These are phyloP conservation scores for Skeletonema tropicum DNA, from an alignment of 108 stramenopile species.

Conservation along the genomic window DNA sequence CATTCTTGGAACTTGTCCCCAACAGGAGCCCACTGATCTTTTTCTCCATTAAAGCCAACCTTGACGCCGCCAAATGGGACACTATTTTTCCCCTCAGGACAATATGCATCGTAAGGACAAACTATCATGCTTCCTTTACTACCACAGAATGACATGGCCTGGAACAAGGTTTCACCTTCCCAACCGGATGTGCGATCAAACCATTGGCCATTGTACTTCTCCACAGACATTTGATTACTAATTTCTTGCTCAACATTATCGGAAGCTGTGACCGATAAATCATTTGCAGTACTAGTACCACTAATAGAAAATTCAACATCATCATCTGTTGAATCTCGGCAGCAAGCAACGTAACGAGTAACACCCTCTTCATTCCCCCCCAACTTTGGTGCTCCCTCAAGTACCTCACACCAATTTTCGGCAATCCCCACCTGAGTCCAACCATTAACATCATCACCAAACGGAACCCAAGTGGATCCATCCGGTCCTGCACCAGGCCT, in stretches of 20 bases:
- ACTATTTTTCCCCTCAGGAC: not conserved
- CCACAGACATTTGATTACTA: not conserved
- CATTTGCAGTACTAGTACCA: too few species aligned
- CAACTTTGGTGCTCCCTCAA: not conserved
- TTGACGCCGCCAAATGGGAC: not conserved
- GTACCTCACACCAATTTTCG: not conserved
- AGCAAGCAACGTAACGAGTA: conserved; percentile 1
- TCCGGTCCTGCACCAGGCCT: not conserved
- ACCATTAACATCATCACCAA: not conserved
- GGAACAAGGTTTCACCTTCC: not conserved
- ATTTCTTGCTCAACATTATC: not conserved
- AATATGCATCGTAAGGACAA: conserved; percentile 6
- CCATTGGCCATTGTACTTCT: not conserved
- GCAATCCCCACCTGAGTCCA: not conserved
- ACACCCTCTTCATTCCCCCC: not conserved
- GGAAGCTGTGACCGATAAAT: not conserved
- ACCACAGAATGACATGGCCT: not conserved
- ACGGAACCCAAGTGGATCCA: not conserved
- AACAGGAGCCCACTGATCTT: conserved; percentile 10
- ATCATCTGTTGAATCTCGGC: not conserved
- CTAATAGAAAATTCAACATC: not conserved
- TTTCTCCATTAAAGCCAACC: not conserved
- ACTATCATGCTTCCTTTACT: not conserved
- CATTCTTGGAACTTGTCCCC: not conserved
- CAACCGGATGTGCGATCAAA: not conserved